Base-by-base conservation (phyloP, 768 basidiomycete species). In the Mycena epipterygia region DNA sequence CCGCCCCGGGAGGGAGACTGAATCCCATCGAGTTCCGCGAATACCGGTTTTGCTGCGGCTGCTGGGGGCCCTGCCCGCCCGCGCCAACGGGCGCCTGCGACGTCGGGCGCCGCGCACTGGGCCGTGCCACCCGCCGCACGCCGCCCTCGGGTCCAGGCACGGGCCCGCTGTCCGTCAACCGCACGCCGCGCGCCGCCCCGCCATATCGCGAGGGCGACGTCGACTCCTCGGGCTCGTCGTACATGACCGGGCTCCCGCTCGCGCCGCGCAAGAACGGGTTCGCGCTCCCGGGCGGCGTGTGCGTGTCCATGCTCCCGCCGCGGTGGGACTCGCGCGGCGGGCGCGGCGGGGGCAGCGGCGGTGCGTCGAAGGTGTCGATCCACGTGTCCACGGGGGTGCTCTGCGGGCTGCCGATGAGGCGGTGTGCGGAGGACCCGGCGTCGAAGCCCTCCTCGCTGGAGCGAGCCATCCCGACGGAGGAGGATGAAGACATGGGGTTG, bases 141-240 rank as follows among this genome's bases (percentile, higher is more conserved):
- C 59, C 72, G 13, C 93, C 92, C 21, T 93, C 91, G 12, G 90
- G 88, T 39, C 88, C 88, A 44, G 93, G 91, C 2, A 96, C 93
- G 42, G 95, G 95, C 17, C 97, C 97, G 75, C 89, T 83, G 73
- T 98, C 97, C 63, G 88, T 89, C 64, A 98, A 81, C 51, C 91
- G 91, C 55, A 98, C 87, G 27, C 96, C 95, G 14, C 93, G 88
- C 7, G 81, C 74, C 12, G 74, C 67, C 48, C 75, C 64, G 35
- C 84, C 72, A 85, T 85, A 25, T 80, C 78, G 59, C 72, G 73
- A 74, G 78, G 78, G 83, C 71, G 74, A 82, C 75, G 59, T 82
- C 75, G 74, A 53, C 32, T 74, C 68, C 37, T 63, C 83, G 76
- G 57, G 82, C 75, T 81, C 89, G 78, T 74, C 85, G 58, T 83